Evolutionary conservation across 2,329 filamentous ascomycete species (phyloP).

Genomic region (Calonectria henricotiae): DNA sequence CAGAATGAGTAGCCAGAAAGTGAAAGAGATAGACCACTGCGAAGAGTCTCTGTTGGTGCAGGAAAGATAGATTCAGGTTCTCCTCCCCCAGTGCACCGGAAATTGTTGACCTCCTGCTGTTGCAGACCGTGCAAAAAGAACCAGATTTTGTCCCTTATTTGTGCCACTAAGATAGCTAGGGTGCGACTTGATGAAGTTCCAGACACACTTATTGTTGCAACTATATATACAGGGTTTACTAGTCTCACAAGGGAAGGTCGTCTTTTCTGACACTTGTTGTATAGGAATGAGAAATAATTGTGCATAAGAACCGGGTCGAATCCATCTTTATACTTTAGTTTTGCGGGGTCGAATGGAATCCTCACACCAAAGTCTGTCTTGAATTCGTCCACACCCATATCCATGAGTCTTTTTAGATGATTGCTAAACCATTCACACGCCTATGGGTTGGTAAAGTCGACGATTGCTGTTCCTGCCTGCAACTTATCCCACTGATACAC

Average conservation of each 20-base stretch:
- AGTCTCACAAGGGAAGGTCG: too few relatives aligned
- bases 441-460: neutral
- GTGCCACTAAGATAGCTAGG: neutral
- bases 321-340: constrained; percentile 6
- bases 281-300: constrained; percentile 6
- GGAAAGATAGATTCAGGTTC: constrained; percentile 3
- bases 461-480: constrained; percentile 7
- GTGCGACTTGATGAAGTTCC: constrained; percentile 8
- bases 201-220: neutral
- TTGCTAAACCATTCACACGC: neutral
- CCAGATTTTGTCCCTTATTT: neutral
- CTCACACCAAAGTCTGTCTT: constrained; percentile 8
- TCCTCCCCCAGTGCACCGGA: constrained; percentile 11
- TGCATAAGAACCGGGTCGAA: constrained; percentile 8
- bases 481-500: constrained; percentile 7
- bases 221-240: too few relatives aligned
- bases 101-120: constrained; percentile 15
- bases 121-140: constrained; percentile 1
- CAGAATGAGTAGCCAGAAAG: constrained; percentile 8
- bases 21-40: neutral
- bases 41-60: neutral
- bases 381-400: neutral
- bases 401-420: neutral
- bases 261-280: neutral
- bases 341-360: constrained; percentile 10